These are phyloP conservation scores for Polygonum maritimum DNA, from an alignment of 148 eudicot genomes.

Conservation along the genomic window DNA sequence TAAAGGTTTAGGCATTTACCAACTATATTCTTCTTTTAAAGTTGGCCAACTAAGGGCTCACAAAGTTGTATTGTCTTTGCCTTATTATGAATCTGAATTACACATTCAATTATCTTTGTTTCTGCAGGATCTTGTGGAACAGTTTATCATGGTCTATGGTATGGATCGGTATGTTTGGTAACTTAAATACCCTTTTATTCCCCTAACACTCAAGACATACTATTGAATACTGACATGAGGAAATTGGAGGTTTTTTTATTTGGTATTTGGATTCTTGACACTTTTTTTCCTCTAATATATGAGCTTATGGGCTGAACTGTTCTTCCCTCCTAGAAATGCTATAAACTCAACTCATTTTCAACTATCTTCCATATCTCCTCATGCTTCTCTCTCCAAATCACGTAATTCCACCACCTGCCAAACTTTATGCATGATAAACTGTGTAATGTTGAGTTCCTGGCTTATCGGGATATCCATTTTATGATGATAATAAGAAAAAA, in stretches of 20 bases:
- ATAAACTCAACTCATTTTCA: neutral
- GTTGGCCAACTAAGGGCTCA: neutral
- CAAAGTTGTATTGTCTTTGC: neutral
- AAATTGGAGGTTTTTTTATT: neutral
- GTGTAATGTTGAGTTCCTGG: no score
- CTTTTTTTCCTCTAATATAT: neutral
- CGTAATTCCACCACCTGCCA: no score
- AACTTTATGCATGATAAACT: no score
- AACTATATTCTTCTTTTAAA: neutral
- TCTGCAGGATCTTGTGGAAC: slow-evolving; percentile 95
- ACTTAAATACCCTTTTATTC: neutral
- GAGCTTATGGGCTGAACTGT: neutral
- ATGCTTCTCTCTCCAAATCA: neutral
- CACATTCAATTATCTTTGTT: slow-evolving; percentile 7
- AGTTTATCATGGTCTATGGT: slow-evolving; percentile 93
- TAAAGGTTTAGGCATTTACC: neutral
- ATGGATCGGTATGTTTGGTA: slow-evolving; percentile 81
- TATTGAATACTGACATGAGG: neutral
- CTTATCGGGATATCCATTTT: no score
- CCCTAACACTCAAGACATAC: neutral
- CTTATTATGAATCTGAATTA: neutral
- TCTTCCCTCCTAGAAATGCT: neutral
- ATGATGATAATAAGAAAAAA: no score
- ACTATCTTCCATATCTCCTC: neutral
- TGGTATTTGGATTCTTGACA: neutral